A percentile compares a stretch with the other conserved stretches of the same genome.
These are phyloP conservation scores for Pseudomassariella vexata DNA, from an alignment of 2,329 filamentous ascomycete species.

Conservation along the genomic window DNA sequence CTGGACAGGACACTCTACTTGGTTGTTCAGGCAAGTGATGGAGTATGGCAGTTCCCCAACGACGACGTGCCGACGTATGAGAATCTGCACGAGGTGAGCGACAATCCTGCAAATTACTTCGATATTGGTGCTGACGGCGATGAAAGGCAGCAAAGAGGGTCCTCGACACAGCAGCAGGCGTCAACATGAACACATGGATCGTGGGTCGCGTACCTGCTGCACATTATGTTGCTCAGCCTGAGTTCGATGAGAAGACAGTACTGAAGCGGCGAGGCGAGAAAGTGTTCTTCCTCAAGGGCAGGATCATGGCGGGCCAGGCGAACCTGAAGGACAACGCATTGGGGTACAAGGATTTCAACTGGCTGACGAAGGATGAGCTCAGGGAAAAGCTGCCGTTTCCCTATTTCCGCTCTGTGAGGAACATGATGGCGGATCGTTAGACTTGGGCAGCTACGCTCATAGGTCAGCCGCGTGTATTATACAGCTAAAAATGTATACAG, in stretches of 20 bases:
- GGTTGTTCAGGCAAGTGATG: constrained; percentile 67
- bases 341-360: constrained; percentile 78
- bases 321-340: constrained; percentile 67
- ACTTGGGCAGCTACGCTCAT: constrained; percentile 10
- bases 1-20: constrained; percentile 83
- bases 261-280: constrained; percentile 60
- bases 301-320: constrained; percentile 96
- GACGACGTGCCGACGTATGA: constrained; percentile 65
- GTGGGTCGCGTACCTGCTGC: constrained; percentile 87
- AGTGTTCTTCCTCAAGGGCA: constrained; percentile 91
- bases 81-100: constrained; percentile 74
- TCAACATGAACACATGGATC: constrained; percentile 99
- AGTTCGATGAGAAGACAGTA: constrained; percentile 35
- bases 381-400: constrained; percentile 55
- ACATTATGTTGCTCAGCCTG: constrained; percentile 58
- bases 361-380: constrained; percentile 88
- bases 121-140: too few relatives aligned
- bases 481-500: constrained; percentile 9
- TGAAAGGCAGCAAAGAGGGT: constrained; percentile 81
- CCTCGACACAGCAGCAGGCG: constrained; percentile 69
- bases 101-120: too few relatives aligned
- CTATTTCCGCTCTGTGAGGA: constrained; percentile 72
- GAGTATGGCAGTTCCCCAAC: constrained; percentile 76
- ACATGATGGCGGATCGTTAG: constrained; percentile 78
- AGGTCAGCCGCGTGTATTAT: constrained; percentile 7